Evolutionary conservation across 371 early-diverging fungal species (phyloP), one percentile per base, ranked within the genome.

Genomic region (Mortierella sp.): DNA sequence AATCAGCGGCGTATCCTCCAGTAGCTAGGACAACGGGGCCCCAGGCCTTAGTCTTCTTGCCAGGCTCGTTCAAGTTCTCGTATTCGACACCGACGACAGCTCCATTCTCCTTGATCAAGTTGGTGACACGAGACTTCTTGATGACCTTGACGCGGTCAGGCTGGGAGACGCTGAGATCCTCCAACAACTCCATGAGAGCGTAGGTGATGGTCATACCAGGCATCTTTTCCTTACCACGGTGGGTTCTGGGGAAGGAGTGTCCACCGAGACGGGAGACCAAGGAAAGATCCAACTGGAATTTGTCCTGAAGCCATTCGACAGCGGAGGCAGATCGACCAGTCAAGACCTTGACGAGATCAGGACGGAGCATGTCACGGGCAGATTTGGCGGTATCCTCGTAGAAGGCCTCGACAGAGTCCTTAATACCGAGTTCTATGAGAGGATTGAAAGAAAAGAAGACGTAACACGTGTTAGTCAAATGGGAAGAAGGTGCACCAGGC

Each of bases 121-220:
- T 85, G 47, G 85, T 85, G 35, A 92, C 96, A 57, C 91, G 85
- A 61, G 95, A 94, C 85, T 93, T 94, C 86, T 91, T 95, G 82
- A 94, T 82, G 72, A 95, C 88, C 83, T 89, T 87, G 59, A 87
- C 94, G 61, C 94, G 90, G 69, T 88, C 67, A 57, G 96, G 95
- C 57, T 89, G 75, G 40, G 88, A 86, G 61, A 86, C 87, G 58
- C 92, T 89, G 40, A 92, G 63, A 53, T 95, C 93, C 82, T 96
- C 96, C 60, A 95, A 83, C 22, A 84, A 89, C 84, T 95, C 95
- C 95, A 96, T 95, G 55, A 96, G 87, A 3, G 95, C 95, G 84
- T 96, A 96, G 40, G 96, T 96, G 83, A 96, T 96, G 72, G 96
- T 96, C 96, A 96, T 96, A 64, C 96, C 96, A 31, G 96, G 96